A percentile compares a stretch with the other conserved stretches of the same genome.
phyloP scores from a whole-genome alignment of 2,329 filamentous ascomycete species.

The Botrytis galanthina region DNA sequence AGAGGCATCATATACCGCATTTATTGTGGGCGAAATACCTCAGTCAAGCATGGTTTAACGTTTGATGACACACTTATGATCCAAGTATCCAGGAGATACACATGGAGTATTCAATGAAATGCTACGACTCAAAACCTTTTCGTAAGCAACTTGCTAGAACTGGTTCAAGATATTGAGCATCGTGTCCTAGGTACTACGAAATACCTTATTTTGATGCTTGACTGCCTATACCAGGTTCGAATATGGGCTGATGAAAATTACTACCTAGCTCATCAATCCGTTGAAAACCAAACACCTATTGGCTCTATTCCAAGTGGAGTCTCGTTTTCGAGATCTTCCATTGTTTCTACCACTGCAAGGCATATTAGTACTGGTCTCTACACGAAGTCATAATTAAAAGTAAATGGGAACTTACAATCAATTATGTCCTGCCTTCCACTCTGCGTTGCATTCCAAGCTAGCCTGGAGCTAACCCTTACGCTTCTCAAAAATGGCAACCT shows the following conservation, averaged over 20 bases:
- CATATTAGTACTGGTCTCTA: not conserved
- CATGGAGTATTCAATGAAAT: not conserved
- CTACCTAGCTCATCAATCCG: slow-evolving; percentile 5
- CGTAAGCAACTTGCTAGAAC: not conserved
- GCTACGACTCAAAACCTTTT: not conserved
- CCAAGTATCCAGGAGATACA: not conserved
- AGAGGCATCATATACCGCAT: not conserved
- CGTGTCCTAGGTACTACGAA: not conserved
- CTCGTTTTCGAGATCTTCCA: slow-evolving; percentile 35
- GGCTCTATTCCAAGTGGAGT: slow-evolving; percentile 30
- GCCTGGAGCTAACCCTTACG: slow-evolving; percentile 35
- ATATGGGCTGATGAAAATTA: not conserved
- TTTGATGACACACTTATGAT: not conserved
- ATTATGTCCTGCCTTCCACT: slow-evolving; percentile 27
- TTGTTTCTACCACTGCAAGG: slow-evolving; percentile 28
- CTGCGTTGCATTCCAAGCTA: slow-evolving; percentile 36
- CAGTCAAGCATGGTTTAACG: not conserved
- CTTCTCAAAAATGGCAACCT: slow-evolving; percentile 34
- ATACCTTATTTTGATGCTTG: not conserved
- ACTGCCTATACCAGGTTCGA: not conserved
- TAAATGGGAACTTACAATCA: slow-evolving; percentile 23
- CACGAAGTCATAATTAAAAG: not conserved
- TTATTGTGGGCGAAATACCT: not conserved
- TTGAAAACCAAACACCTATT: slow-evolving; percentile 13
- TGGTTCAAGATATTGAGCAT: not conserved